Evolutionary conservation across 1,139 yeast genomes (phyloP), one percentile per base, ranked within the genome.

Genomic region (Geotrichum phurueaensis): DNA sequence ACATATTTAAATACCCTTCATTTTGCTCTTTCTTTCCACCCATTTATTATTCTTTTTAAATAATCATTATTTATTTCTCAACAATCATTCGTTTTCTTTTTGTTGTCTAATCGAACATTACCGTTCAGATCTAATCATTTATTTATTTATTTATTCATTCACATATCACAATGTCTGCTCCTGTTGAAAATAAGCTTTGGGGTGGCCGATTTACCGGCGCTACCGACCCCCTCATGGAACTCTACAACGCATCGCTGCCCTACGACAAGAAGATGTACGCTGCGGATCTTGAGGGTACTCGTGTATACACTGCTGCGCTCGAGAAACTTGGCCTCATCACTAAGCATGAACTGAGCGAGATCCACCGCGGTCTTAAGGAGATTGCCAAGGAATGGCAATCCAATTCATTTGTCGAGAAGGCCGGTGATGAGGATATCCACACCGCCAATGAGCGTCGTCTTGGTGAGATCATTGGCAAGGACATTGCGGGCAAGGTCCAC

Each of bases 171-270:
- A 51, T 60, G 48, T 43, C 53, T 56, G 64, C 64, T 62, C 70
- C 71, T 43, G 64, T 65, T 29, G 77, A 72, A 76, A 76, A 73
- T 66, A 91, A 87, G 75, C 81, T 95, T 67, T 94, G 99, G 99
- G 99, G 99, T 68, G 99, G 99, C 71, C 85, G 99, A 75, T 94
- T 94, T 77, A 94, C 99, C 62, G 97, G 81, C 56, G 94, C 94
- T 65, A 86, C 96, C 27, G 99, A 94, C 70, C 99, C 99, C 7
- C 79, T 94, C 71, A 94, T 94, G 99, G 96, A 94, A 73, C 80
- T 91, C 61, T 94, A 94, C 80, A 95, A 94, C 77, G 97, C 98
- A 1, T 92, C 98, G 1, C 79, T 94, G 66, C 98, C 99, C 2
- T 95, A 94, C 70, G 99, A 94, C 75, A 82, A 92, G 78, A 86